Evolutionary conservation across 768 basidiomycete species (phyloP), one percentile per base, ranked within the genome.

Genomic region (Leucocoprinus sp.): DNA sequence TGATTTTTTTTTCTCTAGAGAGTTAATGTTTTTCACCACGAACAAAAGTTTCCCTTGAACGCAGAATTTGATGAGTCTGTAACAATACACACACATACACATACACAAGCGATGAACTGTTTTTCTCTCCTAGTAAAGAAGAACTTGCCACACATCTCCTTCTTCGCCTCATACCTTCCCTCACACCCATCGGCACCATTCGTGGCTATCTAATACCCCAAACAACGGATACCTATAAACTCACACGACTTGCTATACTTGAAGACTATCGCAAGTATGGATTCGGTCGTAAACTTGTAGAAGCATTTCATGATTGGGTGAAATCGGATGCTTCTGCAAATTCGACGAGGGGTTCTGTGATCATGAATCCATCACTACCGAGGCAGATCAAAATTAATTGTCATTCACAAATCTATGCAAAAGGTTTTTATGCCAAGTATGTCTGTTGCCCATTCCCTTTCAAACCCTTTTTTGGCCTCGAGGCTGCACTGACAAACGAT

Each of bases 361-460:
- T n/a, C n/a, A n/a, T 45, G 12, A 42, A 41, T 28, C 23, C 24
- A 48, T 14, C 15, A n/a, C 24, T 18, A 27, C 28, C 36, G 15
- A 23, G 17, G 12, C 27, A 45, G 33, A 36, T 42, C 47, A 64
- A 67, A 52, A 67, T 87, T 46, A 65, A 81, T 42, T 59, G 63
- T 42, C 83, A 90, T 62, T 84, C 88, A 8, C 88, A 91, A 62
- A 64, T 90, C 17, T 72, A 70, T 36, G 84, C 75, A 45, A 80
- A 75, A 57, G 71, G 65, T 5, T 91, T 91, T 62, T 92, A 92
- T 60, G 70, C 74, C 59, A 85, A 74, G 89, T 90, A 64, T 63
- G 78, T 66, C 11, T 22, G 17, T 19, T 46, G n/a, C n/a, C n/a
- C n/a, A n/a, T n/a, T n/a, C n/a, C n/a, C n/a, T n/a, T 17, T 45